Evolutionary conservation across 2,329 filamentous ascomycete genomes (phyloP).

Genomic region (Talaromyces sp.): DNA sequence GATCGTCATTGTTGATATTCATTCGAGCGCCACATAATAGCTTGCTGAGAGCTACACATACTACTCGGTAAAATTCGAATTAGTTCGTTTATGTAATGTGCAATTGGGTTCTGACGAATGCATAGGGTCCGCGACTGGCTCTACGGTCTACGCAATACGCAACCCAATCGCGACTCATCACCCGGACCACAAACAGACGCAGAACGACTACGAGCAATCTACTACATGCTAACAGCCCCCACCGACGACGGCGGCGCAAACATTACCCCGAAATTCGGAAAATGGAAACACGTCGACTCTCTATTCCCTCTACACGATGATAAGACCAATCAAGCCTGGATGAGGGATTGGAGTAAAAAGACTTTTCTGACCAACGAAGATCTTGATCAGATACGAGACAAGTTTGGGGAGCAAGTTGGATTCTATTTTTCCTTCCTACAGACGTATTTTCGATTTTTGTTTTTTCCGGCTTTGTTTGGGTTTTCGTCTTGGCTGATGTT

Average conservation of each 20-base stretch:
- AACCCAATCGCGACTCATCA: constrained; percentile 64
- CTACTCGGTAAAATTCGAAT: constrained; percentile 54
- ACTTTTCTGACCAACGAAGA: constrained; percentile 53
- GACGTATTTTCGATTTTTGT: constrained; percentile 83
- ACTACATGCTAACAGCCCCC: constrained; percentile 74
- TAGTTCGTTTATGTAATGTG: not conserved
- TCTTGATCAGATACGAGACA: constrained; percentile 68
- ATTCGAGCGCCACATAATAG: constrained; percentile 73
- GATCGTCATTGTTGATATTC: constrained; percentile 75
- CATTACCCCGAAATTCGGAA: constrained; percentile 63
- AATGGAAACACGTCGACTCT: constrained; percentile 68
- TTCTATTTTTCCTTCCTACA: constrained; percentile 96
- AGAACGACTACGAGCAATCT: constrained; percentile 79
- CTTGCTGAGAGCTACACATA: constrained; percentile 75
- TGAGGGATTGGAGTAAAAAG: constrained; percentile 64
- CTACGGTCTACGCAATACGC: constrained; percentile 75
- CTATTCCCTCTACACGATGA: constrained; percentile 79
- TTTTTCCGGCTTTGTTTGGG: constrained; percentile 77
- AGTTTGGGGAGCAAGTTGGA: constrained; percentile 75
- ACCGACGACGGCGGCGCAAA: constrained; percentile 72
- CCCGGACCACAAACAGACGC: constrained; percentile 83
- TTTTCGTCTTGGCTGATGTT: constrained; percentile 74
- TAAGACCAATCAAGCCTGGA: constrained; percentile 69
- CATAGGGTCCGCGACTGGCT: constrained; percentile 90
- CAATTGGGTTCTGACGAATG: not conserved